These are phyloP conservation scores for Cynara cardunculus DNA, from an alignment of 129 eudicot genomes.

Conservation along the genomic window DNA sequence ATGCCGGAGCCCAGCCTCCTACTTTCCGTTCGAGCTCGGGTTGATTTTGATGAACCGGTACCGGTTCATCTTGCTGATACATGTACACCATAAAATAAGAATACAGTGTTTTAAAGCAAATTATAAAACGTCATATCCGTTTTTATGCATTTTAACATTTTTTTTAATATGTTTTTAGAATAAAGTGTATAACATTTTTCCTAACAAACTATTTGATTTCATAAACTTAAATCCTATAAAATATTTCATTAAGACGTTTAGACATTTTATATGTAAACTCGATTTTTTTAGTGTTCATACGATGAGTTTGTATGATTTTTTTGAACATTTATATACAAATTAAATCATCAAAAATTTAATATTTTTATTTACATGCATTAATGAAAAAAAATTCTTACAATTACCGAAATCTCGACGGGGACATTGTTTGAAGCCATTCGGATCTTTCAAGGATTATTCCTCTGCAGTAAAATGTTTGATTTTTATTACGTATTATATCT, in stretches of 20 bases:
- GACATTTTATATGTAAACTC: too few relatives aligned
- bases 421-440: slow-evolving; percentile 45
- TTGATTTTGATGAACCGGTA: slow-evolving; percentile 1
- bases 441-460: slow-evolving; percentile 31
- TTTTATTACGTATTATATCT: not conserved
- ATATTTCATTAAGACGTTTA: too few relatives aligned
- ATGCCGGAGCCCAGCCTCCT: slow-evolving; percentile 70
- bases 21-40: slow-evolving; percentile 12
- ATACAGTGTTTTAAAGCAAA: too few relatives aligned
- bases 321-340: too few relatives aligned
- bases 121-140: too few relatives aligned
- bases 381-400: slow-evolving; percentile 27
- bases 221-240: too few relatives aligned
- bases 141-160: too few relatives aligned
- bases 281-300: too few relatives aligned
- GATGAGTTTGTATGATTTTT: too few relatives aligned
- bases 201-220: too few relatives aligned
- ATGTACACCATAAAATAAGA: not conserved
- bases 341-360: not conserved
- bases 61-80: slow-evolving; percentile 16
- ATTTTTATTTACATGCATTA: not conserved
- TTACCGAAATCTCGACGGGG: slow-evolving; percentile 41
- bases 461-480: slow-evolving; percentile 33
- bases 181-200: too few relatives aligned
- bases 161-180: too few relatives aligned